These are phyloP conservation scores for Cercospora sp. DNA, from an alignment of 2,329 filamentous ascomycete genomes.

Conservation along the genomic window DNA sequence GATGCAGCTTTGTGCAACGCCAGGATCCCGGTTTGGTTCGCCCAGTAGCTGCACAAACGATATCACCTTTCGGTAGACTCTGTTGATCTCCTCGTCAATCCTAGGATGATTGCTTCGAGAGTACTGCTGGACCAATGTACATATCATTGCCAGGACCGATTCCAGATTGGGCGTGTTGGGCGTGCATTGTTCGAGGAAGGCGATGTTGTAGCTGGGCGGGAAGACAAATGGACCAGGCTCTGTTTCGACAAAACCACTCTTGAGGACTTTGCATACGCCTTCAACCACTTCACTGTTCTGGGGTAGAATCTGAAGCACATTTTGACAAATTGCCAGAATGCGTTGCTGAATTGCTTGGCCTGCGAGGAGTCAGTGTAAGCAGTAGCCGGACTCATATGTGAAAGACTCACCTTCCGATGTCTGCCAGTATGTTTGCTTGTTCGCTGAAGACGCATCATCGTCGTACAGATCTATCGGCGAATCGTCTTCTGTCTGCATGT, in stretches of 20 bases:
- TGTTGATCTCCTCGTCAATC: slow-evolving; percentile 53
- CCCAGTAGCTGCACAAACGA: slow-evolving; percentile 63
- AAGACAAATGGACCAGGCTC: slow-evolving; percentile 77
- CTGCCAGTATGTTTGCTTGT: slow-evolving; percentile 51
- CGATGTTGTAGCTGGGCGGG: slow-evolving; percentile 63
- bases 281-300: slow-evolving; percentile 69
- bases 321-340: slow-evolving; percentile 53
- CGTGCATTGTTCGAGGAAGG: slow-evolving; percentile 58
- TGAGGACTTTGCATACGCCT: slow-evolving; percentile 68
- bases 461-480: slow-evolving; percentile 67
- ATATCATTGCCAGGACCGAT: slow-evolving; percentile 68
- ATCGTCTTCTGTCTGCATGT: slow-evolving; percentile 69
- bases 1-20: slow-evolving; percentile 71
- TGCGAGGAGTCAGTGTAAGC: background rate
- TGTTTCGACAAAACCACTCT: slow-evolving; percentile 72
- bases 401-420: slow-evolving; percentile 45
- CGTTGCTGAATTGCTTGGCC: slow-evolving; percentile 51
- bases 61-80: slow-evolving; percentile 63
- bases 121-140: slow-evolving; percentile 61
- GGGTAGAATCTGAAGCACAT: slow-evolving; percentile 56
- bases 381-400: too few species aligned
- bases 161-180: slow-evolving; percentile 67
- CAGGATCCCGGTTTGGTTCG: slow-evolving; percentile 65
- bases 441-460: slow-evolving; percentile 40
- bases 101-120: slow-evolving; percentile 40